Evolutionary conservation across 108 stramenopile genomes (phyloP).

Genomic region (Discostella pseudostelligera): DNA sequence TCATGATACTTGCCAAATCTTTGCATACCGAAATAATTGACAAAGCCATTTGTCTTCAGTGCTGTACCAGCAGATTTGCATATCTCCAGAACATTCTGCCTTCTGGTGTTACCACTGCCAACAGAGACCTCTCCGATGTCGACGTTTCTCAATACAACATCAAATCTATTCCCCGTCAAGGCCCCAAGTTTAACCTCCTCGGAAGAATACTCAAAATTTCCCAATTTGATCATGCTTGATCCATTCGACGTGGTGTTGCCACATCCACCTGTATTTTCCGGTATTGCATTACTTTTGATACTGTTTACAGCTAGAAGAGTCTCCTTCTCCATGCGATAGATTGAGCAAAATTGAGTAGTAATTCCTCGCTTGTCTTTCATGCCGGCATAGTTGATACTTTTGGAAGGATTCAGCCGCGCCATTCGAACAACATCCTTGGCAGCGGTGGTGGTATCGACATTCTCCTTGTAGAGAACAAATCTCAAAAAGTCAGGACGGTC

Average conservation of each 20-base stretch:
- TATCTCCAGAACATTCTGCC: constrained; percentile 24
- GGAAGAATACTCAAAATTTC: constrained; percentile 71
- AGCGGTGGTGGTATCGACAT: constrained; percentile 82
- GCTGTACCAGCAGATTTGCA: constrained; percentile 55
- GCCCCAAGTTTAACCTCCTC: constrained; percentile 72
- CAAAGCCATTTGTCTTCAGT: constrained; percentile 71
- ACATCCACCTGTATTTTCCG: constrained; percentile 41
- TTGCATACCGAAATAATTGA: constrained; percentile 96
- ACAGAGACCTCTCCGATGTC: constrained; percentile 26
- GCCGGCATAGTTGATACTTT: constrained; percentile 73
- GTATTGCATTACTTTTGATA: not conserved
- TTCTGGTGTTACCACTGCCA: constrained; percentile 1
- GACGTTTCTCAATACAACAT: constrained; percentile 81
- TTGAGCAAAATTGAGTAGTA: constrained; percentile 85
- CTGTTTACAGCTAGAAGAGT: constrained; percentile 58
- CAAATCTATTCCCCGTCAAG: constrained; percentile 87
- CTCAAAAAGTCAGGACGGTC: constrained; percentile 74
- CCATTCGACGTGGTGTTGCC: constrained; percentile 64
- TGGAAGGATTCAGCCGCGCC: constrained; percentile 48
- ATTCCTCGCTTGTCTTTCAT: constrained; percentile 94
- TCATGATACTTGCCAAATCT: constrained; percentile 89
- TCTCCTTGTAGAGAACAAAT: constrained; percentile 90
- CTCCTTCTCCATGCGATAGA: constrained; percentile 66
- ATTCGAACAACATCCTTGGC: constrained; percentile 59
- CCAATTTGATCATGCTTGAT: constrained; percentile 59